phyloP scores from a whole-genome alignment of 371 early-diverging fungal species.

The Chytridiales sp. region DNA sequence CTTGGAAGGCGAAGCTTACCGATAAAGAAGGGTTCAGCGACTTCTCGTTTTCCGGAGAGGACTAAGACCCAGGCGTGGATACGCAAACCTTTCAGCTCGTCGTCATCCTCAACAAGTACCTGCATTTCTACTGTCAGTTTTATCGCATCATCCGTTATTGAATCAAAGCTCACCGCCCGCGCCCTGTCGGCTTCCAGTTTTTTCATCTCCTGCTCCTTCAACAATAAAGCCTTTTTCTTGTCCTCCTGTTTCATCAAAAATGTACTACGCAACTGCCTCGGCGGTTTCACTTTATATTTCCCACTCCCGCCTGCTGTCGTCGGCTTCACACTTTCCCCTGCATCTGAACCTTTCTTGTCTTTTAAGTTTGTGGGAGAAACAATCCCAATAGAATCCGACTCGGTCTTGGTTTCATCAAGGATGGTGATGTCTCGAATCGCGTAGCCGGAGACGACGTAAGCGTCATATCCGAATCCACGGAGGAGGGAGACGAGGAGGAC shows the following conservation, averaged over 20 bases:
- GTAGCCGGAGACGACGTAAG: conserved; percentile 58
- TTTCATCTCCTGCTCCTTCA: conserved; percentile 24
- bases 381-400: conserved; percentile 33
- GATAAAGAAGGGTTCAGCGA: conserved; percentile 57
- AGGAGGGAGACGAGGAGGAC: conserved; percentile 48
- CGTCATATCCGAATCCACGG: conserved; percentile 56
- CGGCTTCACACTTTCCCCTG: not conserved
- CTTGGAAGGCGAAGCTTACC: conserved; percentile 21
- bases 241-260: conserved; percentile 48
- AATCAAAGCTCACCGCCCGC: conserved; percentile 18
- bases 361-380: conserved; percentile 22
- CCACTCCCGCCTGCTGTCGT: not conserved
- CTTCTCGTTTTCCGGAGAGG: conserved; percentile 53
- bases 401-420: conserved; percentile 47
- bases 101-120: conserved; percentile 44
- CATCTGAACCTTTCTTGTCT: not conserved
- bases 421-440: conserved; percentile 47
- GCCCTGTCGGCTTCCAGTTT: conserved; percentile 20
- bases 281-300: conserved; percentile 40
- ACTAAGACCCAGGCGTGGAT: conserved; percentile 59
- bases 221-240: conserved; percentile 20
- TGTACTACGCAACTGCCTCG: conserved; percentile 40
- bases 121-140: not conserved
- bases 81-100: conserved; percentile 52
- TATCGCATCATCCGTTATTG: not conserved